Evolutionary conservation across 1,284 basidiomycete genomes (phyloP).

Genomic region (Heliocybe sulcata): DNA sequence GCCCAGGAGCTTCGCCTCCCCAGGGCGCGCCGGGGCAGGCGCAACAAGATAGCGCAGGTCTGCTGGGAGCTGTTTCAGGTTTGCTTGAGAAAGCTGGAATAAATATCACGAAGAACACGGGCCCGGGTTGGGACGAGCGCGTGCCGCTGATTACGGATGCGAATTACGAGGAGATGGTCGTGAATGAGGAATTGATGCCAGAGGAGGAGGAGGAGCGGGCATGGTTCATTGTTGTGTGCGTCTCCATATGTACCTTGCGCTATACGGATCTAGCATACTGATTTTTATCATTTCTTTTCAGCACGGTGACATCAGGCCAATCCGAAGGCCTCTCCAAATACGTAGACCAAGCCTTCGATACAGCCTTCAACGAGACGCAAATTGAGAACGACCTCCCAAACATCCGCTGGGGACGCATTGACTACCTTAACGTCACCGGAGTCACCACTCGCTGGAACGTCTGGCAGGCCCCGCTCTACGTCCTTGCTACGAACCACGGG

Average conservation of each 20-base stretch:
- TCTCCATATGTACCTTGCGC: slow-evolving; percentile 20
- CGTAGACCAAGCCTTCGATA: slow-evolving; percentile 64
- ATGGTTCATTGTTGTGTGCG: slow-evolving; percentile 67
- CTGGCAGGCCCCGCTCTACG: slow-evolving; percentile 72
- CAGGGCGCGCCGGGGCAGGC: not conserved
- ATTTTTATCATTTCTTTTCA: slow-evolving; percentile 17
- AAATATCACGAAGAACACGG: slow-evolving; percentile 58
- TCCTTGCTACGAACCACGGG: slow-evolving; percentile 61
- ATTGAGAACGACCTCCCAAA: slow-evolving; percentile 57
- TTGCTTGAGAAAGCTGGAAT: slow-evolving; percentile 53
- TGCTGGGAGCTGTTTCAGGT: slow-evolving; percentile 37
- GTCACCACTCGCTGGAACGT: slow-evolving; percentile 76
- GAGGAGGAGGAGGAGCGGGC: slow-evolving; percentile 58
- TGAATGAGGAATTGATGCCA: slow-evolving; percentile 51
- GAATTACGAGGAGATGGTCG: slow-evolving; percentile 61
- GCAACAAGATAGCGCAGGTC: not conserved
- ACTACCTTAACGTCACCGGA: slow-evolving; percentile 73
- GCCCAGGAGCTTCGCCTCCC: not conserved
- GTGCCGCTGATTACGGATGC: slow-evolving; percentile 70
- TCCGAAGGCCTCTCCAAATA: slow-evolving; percentile 59
- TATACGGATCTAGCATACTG: slow-evolving; percentile 1
- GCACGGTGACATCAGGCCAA: slow-evolving; percentile 52
- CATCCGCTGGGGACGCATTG: slow-evolving; percentile 71
- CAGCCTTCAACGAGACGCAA: slow-evolving; percentile 55
- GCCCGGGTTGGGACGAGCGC: slow-evolving; percentile 55